Evolutionary conservation across 495 filamentous ascomycete genomes (phyloP), one percentile per base, ranked within the genome.

Genomic region (Articulospora tetracladia): DNA sequence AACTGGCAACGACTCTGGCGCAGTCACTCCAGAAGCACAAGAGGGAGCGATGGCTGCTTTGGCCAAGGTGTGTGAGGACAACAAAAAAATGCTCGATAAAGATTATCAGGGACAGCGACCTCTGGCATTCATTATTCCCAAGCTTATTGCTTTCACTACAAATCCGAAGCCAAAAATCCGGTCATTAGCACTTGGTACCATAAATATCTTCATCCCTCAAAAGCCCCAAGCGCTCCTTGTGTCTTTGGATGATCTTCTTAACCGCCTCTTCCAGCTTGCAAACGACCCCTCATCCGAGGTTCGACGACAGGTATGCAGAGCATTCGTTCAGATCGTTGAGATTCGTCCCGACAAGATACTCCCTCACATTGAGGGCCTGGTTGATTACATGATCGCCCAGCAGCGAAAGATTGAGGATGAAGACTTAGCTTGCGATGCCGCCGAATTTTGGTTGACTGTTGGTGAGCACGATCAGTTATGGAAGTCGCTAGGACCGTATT

Each of bases 41-140:
- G 95, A 99, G 70, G 93, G 92, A 60, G 92, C 92, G 51, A 96
- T 97, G 90, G 84, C 87, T 24, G 92, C 94, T 13, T 78, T 99
- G 69, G 77, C 86, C 63, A 98, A 97, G 77, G 90, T 98, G 64
- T 99, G 95, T 74, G 92, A 98, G 72, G 94, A 99, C 73, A 97
- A 93, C 73, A 89, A 86, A 70, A 89, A 89, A 66, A 78, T 90
- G 58, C 76, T 99, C 57, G 92, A 97, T 72, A 82, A 85, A 64
- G 91, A 96, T 44, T 90, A 95, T 67, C 79, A 89, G 59, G 91
- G 92, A 54, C 86, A 96, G 70, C 82, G 90, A 26, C 94, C 94
- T 3, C 80, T 98, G 34, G 86, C 89, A 66, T 86, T 94, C 61
- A 86, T 99, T 32, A 87, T 98, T 49, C 94, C 95, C 23, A 93